Conservation (phyloP, 345 rosid species). For the Gossypium arboreum region DNA sequence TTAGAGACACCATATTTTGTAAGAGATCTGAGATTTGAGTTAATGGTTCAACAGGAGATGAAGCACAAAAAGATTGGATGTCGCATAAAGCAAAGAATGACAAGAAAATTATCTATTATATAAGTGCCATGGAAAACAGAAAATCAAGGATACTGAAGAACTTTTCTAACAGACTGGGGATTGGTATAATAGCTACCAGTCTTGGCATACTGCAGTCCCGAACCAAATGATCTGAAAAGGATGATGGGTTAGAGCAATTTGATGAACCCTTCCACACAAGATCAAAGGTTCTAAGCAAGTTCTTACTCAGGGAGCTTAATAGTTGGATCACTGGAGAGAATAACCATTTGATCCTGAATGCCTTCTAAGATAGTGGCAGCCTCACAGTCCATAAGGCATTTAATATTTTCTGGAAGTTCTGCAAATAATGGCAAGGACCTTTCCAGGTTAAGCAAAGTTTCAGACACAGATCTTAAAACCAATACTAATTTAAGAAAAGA, state of each 20-base stretch:
- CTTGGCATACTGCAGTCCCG: constrained; percentile 57
- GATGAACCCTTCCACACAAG: constrained; percentile 2
- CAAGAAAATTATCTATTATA: not conserved
- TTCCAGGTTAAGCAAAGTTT: constrained; percentile 1
- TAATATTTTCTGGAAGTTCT: constrained; percentile 77
- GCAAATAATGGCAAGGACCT: constrained; percentile 12
- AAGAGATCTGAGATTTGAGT: constrained; percentile 53
- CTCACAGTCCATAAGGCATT: constrained; percentile 87
- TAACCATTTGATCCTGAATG: constrained; percentile 74
- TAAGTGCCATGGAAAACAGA: constrained; percentile 3
- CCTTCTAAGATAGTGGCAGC: constrained; percentile 63
- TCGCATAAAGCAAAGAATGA: constrained; percentile 12
- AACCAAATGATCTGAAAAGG: constrained; percentile 67
- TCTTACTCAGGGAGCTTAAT: constrained; percentile 79
- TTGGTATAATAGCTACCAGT: constrained; percentile 42
- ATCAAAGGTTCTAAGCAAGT: constrained; percentile 11
- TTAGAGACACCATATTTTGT: constrained; percentile 52
- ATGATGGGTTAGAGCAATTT: constrained; percentile 14
- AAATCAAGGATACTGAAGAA: constrained; percentile 77
- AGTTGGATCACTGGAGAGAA: constrained; percentile 68
- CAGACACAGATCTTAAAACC: not conserved
- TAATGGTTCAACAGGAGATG: constrained; percentile 29
- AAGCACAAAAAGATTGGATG: constrained; percentile 12
- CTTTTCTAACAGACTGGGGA: constrained; percentile 54
- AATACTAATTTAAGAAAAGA: not conserved